Base-by-base conservation (phyloP, 257 asterid genomes). In the Solanum okadae region DNA sequence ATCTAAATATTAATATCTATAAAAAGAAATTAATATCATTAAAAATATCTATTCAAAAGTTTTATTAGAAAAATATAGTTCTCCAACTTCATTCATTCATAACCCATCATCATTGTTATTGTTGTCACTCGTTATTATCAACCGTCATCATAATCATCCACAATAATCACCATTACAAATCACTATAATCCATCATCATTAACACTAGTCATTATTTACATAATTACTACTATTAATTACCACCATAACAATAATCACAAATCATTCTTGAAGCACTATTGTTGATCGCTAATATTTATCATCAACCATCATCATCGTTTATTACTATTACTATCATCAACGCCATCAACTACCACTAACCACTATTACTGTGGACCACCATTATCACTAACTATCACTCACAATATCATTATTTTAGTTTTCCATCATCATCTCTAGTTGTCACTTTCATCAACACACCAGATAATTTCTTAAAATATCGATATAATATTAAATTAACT, bases 151-250 rank as follows among this genome's bases (percentile, higher is more conserved):
- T n/a, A 23, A 14, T 23, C 31, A 63, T 9, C 71, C 6, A 63
- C 33, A 10, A 23, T 2, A n/a, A 61, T 25, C 31, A 63, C 11
- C 31, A n/a, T 9, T n/a, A 27, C 25, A 10, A 63, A 63, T 63
- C 31, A n/a, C 33, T 23, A 63, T 25, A 63, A 63, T 63, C 2
- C 25, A 3, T 10, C 12, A 5, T n/a, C 71, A 63, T 25, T 1
- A 4, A 4, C 31, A 10, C 7, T 63, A 63, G 14, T 5, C 31
- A n/a, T 27, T n/a, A 10, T n/a, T 63, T 10, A 10, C 71, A 63
- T 10, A 2, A 61, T 1, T 23, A 23, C 2, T 1, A 37, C 9
- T 37, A 0, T 23, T 5, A 23, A 0, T n/a, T n/a, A 61, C 10
- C 27, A n/a, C n/a, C 10, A 63, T 5, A 10, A 23, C 14, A 61